Percentiles rank a stretch among this genome's conserved stretches.
These are phyloP conservation scores for Fusarium haematococcum DNA, from an alignment of 2,329 filamentous ascomycete genomes.

Conservation along the genomic window DNA sequence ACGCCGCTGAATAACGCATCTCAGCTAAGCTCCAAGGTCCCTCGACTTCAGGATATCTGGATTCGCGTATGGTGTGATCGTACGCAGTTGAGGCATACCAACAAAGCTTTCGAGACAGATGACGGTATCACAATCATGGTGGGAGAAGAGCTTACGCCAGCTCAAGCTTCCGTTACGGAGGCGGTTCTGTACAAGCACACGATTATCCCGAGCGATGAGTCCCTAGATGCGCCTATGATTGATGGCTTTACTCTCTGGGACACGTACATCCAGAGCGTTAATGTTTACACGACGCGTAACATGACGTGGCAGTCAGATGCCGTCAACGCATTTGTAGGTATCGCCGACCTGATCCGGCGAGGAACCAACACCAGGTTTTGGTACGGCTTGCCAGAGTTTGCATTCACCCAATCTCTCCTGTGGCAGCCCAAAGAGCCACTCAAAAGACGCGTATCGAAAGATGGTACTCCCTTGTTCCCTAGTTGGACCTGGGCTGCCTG, in stretches of 20 bases:
- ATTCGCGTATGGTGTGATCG: conserved; percentile 15
- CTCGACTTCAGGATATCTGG: conserved; percentile 4
- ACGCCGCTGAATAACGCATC: conserved; percentile 1
- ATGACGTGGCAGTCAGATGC: conserved; percentile 26
- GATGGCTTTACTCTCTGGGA: conserved; percentile 14
- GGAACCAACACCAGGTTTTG: conserved; percentile 28
- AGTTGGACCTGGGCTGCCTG: conserved; percentile 30
- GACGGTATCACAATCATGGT: conserved; percentile 7
- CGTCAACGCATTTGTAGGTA: conserved; percentile 27
- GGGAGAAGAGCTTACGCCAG: conserved; percentile 12
- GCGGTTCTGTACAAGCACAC: conserved; percentile 9
- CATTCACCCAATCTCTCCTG: not conserved
- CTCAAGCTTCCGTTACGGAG: not conserved
- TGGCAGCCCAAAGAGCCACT: conserved; percentile 16
- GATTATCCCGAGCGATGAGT: conserved; percentile 4
- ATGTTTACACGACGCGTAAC: conserved; percentile 16
- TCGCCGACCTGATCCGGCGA: conserved; percentile 12
- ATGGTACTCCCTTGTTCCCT: conserved; percentile 2
- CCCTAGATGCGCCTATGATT: conserved; percentile 7
- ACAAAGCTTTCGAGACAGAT: conserved; percentile 18
- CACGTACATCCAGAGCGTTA: conserved; percentile 12
- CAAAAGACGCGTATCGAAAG: not conserved
- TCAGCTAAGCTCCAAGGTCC: conserved; percentile 5
- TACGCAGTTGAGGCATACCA: not conserved
- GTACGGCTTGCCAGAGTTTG: conserved; percentile 22